A percentile compares a stretch with the other conserved stretches of the same genome.
These are phyloP conservation scores for Xylaria scruposa DNA, from an alignment of 495 filamentous ascomycete genomes.

Conservation along the genomic window DNA sequence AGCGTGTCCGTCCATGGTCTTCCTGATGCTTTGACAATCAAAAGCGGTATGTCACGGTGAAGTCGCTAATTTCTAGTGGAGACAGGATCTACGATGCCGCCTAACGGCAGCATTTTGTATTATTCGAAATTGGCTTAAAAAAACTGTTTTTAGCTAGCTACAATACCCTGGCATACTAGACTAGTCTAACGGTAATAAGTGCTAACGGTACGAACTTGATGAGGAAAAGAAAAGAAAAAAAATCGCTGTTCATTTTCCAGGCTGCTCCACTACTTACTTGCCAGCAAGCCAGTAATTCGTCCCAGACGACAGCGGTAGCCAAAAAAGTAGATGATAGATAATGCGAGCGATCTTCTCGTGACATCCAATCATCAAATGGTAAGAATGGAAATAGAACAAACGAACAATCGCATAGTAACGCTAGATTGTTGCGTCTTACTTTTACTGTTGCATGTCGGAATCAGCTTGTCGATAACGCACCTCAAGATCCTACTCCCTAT, in stretches of 20 bases:
- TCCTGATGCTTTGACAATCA: background rate
- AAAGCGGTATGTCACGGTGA: background rate
- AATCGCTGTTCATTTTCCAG: background rate
- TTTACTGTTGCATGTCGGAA: slow-evolving; percentile 10
- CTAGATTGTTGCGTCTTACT: background rate
- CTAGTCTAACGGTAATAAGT: background rate
- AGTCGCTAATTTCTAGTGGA: background rate
- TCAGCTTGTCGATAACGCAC: slow-evolving; percentile 1
- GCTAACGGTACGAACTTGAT: background rate
- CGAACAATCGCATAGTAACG: background rate
- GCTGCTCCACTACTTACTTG: background rate
- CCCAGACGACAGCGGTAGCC: background rate
- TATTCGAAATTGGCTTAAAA: background rate
- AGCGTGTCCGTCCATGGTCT: background rate
- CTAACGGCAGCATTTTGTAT: background rate
- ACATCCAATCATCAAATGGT: background rate
- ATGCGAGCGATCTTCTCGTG: background rate
- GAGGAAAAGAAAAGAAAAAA: background rate
- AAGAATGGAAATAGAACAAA: slow-evolving; percentile 4
- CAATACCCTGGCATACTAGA: too few relatives aligned
- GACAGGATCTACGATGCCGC: slow-evolving; percentile 17
- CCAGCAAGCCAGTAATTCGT: background rate
- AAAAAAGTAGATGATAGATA: background rate
- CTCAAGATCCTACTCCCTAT: slow-evolving; percentile 12
- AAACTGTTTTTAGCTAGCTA: slow-evolving; percentile 3